Base-by-base conservation (phyloP, 768 basidiomycete species). In the Termitomyces sp. region DNA sequence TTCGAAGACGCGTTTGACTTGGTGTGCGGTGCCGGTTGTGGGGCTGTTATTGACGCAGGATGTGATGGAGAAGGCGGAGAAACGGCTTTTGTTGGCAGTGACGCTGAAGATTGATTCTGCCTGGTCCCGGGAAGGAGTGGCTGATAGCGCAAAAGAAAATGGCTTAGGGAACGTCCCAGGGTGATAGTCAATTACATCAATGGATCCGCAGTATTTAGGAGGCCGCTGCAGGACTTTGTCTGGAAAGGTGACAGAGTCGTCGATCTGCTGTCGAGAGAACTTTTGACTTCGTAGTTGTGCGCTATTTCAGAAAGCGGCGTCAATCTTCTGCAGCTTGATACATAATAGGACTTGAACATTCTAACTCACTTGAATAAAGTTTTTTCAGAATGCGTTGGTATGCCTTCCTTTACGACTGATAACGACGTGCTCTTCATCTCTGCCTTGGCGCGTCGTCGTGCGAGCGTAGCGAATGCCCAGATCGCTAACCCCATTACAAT, bases 1-100 rank as follows among this genome's bases (percentile, higher is more conserved):
- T 54, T 72, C 75, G 67, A 89, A 92, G 2, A 79, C 54, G 65
- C 89, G 88, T 33, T 79, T 81, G 58, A 89, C 80, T 69, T 80
- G 81, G 62, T 83, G 82, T 26, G 70, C 65, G 1, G 70, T 68
- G 3, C 76, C 75, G 36, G 68, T 58, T 36, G 73, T 71, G 7
- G 69, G 63, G 38, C 58, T 67, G 40, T 66, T 55, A 40, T 73
- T 70, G 55, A 70, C 60, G n/a, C 76, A 76, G 20, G 72, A 75
- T 16, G 67, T 65, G 44, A 71, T 63, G 7, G 76, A 77, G 14
- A 71, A 58, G 26, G 75, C 73, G 8, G 78, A 78, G 63, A 76
- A 76, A 48, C 74, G 71, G 52, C 73, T 76, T 33, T 36, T 40
- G 30, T 44, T 28, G 22, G 40, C 3, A 11, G 50, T 26, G n/a